Conservation (phyloP, 352 stramenopile genomes). For the Globisporangium yorkense region DNA sequence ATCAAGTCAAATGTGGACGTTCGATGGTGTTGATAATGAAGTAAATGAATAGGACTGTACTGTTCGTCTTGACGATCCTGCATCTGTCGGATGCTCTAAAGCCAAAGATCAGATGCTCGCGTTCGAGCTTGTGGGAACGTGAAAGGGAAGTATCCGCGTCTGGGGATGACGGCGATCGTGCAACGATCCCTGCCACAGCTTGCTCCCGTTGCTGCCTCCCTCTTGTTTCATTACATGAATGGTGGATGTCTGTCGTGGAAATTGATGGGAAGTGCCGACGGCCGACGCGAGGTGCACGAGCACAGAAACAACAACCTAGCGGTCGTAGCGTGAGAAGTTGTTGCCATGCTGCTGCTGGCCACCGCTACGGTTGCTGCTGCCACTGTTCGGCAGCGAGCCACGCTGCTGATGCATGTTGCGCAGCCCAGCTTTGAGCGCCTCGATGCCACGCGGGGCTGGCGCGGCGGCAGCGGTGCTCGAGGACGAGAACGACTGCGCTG, state of each 20-base stretch:
- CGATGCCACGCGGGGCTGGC: slow-evolving; percentile 40
- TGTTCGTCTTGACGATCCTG: no score
- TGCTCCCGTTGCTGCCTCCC: no score
- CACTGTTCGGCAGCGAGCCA: slow-evolving; percentile 20
- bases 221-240: background rate
- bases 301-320: background rate
- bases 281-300: no score
- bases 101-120: no score
- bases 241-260: background rate
- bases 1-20: no score
- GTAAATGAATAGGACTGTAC: no score
- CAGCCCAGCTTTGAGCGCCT: slow-evolving; percentile 74
- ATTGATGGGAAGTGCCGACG: background rate
- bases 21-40: no score
- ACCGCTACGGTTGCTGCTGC: slow-evolving; percentile 8
- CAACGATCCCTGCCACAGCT: no score
- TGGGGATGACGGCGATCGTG: no score
- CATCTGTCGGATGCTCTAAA: no score
- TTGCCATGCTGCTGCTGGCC: slow-evolving; percentile 7
- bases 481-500: slow-evolving; percentile 43
- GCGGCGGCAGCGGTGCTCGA: slow-evolving; percentile 24
- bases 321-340: background rate
- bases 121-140: no score
- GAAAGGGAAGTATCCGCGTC: no score
- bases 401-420: slow-evolving; percentile 84